phyloP scores from a whole-genome alignment of 148 eudicot genomes.

The Cornus controversa region DNA sequence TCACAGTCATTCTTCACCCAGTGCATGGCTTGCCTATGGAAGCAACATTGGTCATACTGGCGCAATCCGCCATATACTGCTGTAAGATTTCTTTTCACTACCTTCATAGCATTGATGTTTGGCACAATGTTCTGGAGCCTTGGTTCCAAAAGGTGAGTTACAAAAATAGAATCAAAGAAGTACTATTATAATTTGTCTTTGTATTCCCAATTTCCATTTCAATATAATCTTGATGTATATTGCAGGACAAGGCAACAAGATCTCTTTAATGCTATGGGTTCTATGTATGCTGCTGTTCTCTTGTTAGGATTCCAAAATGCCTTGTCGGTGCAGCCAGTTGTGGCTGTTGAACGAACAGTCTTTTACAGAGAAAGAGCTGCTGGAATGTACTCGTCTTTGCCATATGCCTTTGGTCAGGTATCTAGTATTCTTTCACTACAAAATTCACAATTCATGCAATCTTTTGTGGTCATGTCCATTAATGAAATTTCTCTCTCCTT shows the following conservation, averaged over 20 bases:
- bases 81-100: constrained; percentile 57
- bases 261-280: constrained; percentile 73
- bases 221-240: not conserved
- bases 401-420: constrained; percentile 83
- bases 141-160: constrained; percentile 56
- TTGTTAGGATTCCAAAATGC: constrained; percentile 66
- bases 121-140: constrained; percentile 84
- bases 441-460: not conserved
- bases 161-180: not conserved
- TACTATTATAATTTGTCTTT: no score
- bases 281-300: constrained; percentile 62
- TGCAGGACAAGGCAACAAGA: constrained; percentile 35
- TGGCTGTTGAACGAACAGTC: constrained; percentile 63
- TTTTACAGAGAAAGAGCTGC: constrained; percentile 82
- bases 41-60: constrained; percentile 77
- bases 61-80: constrained; percentile 71
- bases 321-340: constrained; percentile 68
- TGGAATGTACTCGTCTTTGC: constrained; percentile 76
- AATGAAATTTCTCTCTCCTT: not conserved
- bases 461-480: not conserved
- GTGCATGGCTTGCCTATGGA: constrained; percentile 73
- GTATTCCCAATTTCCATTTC: not conserved
- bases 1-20: constrained; percentile 59
- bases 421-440: not conserved
- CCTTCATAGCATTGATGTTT: constrained; percentile 42